phyloP scores from a whole-genome alignment of 2,329 filamentous ascomycete genomes.

The Fusarium tuaranense region DNA sequence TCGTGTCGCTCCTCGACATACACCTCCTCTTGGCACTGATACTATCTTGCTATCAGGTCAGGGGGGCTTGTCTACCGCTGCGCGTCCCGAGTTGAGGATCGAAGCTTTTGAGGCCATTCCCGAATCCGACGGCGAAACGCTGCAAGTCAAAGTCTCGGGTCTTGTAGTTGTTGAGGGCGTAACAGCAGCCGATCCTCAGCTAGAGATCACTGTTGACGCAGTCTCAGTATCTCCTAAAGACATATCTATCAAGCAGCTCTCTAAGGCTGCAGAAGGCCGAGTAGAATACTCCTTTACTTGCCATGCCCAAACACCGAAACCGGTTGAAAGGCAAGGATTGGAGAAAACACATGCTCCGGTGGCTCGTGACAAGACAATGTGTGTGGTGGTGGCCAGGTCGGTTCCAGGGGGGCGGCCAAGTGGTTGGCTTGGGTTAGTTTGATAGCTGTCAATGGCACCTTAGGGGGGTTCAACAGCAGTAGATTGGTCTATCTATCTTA shows the following conservation, averaged over 20 bases:
- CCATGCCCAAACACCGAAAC: background rate
- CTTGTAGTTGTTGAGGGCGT: background rate
- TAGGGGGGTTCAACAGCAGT: too few species aligned
- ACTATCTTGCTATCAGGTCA: background rate
- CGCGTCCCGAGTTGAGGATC: background rate
- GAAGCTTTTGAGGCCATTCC: background rate
- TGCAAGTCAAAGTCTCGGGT: background rate
- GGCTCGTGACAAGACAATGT: constrained; percentile 18
- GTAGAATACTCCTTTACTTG: background rate
- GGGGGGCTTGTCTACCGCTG: background rate
- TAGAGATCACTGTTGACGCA: constrained; percentile 5
- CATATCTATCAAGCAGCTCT: background rate
- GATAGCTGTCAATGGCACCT: background rate
- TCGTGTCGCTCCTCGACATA: constrained; percentile 17
- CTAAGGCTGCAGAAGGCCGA: background rate
- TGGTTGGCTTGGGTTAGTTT: constrained; percentile 11
- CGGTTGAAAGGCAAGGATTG: background rate
- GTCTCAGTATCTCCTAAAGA: background rate
- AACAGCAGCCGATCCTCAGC: background rate
- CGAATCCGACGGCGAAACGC: background rate
- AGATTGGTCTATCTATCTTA: too few species aligned
- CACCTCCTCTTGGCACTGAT: constrained; percentile 15
- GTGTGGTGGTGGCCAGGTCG: constrained; percentile 4
- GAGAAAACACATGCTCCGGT: constrained; percentile 6
- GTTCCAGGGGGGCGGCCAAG: background rate